Evolutionary conservation across 2,329 filamentous ascomycete genomes (phyloP).

Genomic region (Gliomastix tumulicola): DNA sequence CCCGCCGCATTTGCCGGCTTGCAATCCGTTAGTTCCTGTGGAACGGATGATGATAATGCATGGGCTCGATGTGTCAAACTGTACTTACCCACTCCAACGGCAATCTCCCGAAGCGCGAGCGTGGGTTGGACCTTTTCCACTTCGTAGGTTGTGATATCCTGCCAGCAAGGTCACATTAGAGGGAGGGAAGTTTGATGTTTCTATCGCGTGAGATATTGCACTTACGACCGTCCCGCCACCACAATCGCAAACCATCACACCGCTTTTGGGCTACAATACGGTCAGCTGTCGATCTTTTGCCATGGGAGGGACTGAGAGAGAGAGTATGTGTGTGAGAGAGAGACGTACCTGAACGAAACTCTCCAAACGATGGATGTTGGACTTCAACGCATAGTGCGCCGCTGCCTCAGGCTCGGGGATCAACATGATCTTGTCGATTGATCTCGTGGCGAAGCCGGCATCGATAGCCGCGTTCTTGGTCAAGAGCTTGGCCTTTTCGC

Average conservation of each 20-base stretch:
- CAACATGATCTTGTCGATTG: slow-evolving; percentile 5
- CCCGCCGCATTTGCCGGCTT: slow-evolving; percentile 7
- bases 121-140: background rate
- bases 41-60: background rate
- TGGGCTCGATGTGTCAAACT: background rate
- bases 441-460: slow-evolving; percentile 2
- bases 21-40: background rate
- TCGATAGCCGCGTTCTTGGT: slow-evolving; percentile 6
- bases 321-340: too few relatives aligned
- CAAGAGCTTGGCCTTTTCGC: slow-evolving; percentile 5
- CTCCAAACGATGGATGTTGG: background rate
- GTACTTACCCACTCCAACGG: background rate
- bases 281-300: too few relatives aligned
- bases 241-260: background rate
- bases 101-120: background rate
- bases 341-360: background rate
- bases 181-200: too few relatives aligned
- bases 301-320: too few relatives aligned
- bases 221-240: background rate
- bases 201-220: too few relatives aligned
- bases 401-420: slow-evolving; percentile 9
- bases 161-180: background rate
- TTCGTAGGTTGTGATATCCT: background rate
- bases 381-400: background rate
- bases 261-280: background rate